Percentiles rank a stretch among this genome's conserved stretches.
phyloP scores from a whole-genome alignment of 495 filamentous ascomycete species.

The Aspergillus homomorphus region DNA sequence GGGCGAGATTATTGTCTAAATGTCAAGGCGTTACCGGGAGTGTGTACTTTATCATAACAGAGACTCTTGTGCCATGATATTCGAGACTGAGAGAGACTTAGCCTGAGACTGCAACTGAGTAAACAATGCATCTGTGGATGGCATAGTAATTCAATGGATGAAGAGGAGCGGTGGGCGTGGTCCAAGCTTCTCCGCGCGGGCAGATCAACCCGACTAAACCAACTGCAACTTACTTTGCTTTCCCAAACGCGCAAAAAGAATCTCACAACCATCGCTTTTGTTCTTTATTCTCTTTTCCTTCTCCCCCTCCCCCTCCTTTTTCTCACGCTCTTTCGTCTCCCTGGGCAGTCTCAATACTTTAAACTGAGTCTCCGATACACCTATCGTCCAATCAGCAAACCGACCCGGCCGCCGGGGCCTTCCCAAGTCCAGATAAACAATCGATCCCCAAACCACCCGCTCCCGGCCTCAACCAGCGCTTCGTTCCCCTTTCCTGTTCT shows the following conservation, averaged over 20 bases:
- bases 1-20: neutral
- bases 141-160: neutral
- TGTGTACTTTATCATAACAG: neutral
- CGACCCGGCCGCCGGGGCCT: conserved; percentile 39
- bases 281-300: neutral
- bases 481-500: conserved; percentile 13
- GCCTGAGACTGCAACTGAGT: no score
- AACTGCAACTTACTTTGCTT: neutral
- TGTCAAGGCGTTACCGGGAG: neutral
- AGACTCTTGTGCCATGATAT: no score
- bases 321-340: neutral
- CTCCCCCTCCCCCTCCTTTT: neutral
- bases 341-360: neutral
- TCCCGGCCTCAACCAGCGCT: conserved; percentile 9
- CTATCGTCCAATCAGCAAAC: conserved; percentile 8
- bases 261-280: conserved; percentile 9
- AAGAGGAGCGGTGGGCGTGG: conserved; percentile 21
- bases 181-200: conserved; percentile 41
- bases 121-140: no score
- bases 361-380: neutral
- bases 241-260: conserved; percentile 11
- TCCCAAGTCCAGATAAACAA: conserved; percentile 12
- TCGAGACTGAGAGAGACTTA: no score
- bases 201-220: conserved; percentile 3
- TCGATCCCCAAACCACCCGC: conserved; percentile 20